These are phyloP conservation scores for Zymoseptoria passerinii DNA, from an alignment of 2,329 filamentous ascomycete genomes.

Conservation along the genomic window DNA sequence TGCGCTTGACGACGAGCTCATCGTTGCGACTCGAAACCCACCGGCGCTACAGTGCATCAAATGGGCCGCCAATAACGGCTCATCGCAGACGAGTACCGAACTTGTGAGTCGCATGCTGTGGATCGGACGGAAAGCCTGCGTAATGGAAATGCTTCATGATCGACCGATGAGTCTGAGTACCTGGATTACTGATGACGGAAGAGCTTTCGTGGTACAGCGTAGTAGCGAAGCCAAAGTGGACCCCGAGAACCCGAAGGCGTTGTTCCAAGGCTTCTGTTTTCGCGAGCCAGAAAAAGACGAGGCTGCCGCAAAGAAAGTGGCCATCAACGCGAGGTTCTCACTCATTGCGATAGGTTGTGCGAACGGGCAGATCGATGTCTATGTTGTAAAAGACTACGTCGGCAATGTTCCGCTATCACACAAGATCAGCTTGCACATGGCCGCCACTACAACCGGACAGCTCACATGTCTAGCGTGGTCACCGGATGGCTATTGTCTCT, in stretches of 20 bases:
- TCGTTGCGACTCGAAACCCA: slow-evolving; percentile 85
- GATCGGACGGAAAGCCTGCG: slow-evolving; percentile 66
- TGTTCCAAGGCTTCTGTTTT: slow-evolving; percentile 89
- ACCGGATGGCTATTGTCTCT: slow-evolving; percentile 91
- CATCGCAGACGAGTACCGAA: slow-evolving; percentile 83
- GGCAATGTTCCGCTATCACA: slow-evolving; percentile 89
- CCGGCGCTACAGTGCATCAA: slow-evolving; percentile 94
- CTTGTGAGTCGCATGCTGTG: slow-evolving; percentile 79
- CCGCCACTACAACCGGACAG: slow-evolving; percentile 57
- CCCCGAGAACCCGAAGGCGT: slow-evolving; percentile 46
- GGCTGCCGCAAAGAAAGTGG: slow-evolving; percentile 60
- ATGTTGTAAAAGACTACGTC: slow-evolving; percentile 83
- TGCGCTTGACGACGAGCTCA: slow-evolving; percentile 82
- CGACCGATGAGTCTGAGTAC: slow-evolving; percentile 91
- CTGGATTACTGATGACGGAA: slow-evolving; percentile 84
- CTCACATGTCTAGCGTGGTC: slow-evolving; percentile 77
- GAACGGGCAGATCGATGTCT: slow-evolving; percentile 76
- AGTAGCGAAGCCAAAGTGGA: slow-evolving; percentile 29
- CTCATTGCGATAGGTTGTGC: slow-evolving; percentile 78
- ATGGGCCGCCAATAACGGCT: slow-evolving; percentile 77
- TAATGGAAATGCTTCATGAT: slow-evolving; percentile 85
- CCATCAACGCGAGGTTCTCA: slow-evolving; percentile 92
- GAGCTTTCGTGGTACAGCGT: slow-evolving; percentile 84
- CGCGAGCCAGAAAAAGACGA: slow-evolving; percentile 58
- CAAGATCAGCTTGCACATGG: slow-evolving; percentile 61